Percentiles rank a stretch among this genome's conserved stretches.
phyloP scores from a whole-genome alignment of 2,329 filamentous ascomycete species.

The Paracamarosporium sp. region DNA sequence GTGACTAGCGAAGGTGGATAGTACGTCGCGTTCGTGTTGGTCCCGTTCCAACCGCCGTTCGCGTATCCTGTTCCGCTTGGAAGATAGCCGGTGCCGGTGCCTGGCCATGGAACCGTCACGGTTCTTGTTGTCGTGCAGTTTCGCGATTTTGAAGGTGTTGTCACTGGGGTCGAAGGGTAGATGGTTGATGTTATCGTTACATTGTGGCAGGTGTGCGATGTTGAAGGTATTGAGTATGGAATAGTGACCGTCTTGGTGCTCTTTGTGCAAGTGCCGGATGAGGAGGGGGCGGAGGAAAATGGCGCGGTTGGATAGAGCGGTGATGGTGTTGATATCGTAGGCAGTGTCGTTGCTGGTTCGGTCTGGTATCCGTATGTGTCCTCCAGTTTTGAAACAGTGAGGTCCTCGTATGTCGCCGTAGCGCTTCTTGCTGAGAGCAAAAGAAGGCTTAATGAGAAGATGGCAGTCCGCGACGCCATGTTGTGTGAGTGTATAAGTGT shows the following conservation, averaged over 20 bases:
- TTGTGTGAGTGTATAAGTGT: not conserved
- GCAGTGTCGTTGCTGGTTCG: not conserved
- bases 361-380: not conserved
- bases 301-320: not conserved
- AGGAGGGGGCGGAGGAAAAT: not conserved
- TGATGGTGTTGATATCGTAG: not conserved
- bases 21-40: not conserved
- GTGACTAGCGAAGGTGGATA: not conserved
- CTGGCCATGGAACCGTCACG: not conserved
- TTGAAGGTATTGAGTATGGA: not conserved
- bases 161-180: not conserved
- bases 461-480: not conserved
- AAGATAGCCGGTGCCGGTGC: not conserved
- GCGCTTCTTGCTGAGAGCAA: not conserved
- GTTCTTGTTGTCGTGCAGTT: not conserved
- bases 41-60: not conserved
- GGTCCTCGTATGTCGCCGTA: not conserved
- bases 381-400: not conserved
- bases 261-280: not conserved
- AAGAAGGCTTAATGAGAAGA: not conserved
- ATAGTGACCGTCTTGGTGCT: conserved; percentile 1
- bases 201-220: conserved; percentile 2
- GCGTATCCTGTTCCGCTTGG: conserved; percentile 1
- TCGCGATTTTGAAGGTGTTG: not conserved
- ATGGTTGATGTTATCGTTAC: conserved; percentile 2